Evolutionary conservation across 2,329 filamentous ascomycete genomes (phyloP).

Genomic region (Hirsutella rhossiliensis): DNA sequence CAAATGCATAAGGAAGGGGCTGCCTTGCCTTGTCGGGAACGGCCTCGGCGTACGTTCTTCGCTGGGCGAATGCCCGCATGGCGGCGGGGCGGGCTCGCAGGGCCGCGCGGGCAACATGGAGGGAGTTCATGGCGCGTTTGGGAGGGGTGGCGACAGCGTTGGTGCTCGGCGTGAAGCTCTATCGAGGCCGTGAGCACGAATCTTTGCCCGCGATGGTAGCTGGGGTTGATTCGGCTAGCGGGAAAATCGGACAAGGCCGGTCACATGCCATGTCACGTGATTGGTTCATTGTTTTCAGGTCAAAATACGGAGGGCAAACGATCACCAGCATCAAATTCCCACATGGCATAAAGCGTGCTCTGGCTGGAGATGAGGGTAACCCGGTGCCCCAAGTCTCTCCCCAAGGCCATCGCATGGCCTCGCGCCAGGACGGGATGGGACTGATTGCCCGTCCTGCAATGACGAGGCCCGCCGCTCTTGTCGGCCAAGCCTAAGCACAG

Average conservation of each 20-base stretch:
- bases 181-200: slow-evolving; percentile 33
- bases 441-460: no score
- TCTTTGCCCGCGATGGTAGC: slow-evolving; percentile 29
- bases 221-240: slow-evolving; percentile 27
- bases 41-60: slow-evolving; percentile 84
- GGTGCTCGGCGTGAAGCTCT: slow-evolving; percentile 30
- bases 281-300: neutral
- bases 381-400: no score
- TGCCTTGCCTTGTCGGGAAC: slow-evolving; percentile 63
- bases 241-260: slow-evolving; percentile 23
- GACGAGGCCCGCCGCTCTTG: no score
- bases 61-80: slow-evolving; percentile 65
- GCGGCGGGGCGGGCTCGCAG: slow-evolving; percentile 70
- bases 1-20: slow-evolving; percentile 9
- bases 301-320: no score
- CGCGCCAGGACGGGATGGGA: no score
- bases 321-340: no score
- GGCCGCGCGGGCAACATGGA: slow-evolving; percentile 85
- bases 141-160: slow-evolving; percentile 34
- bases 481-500: no score
- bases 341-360: no score
- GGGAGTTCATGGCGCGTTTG: slow-evolving; percentile 70
- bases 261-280: slow-evolving; percentile 23
- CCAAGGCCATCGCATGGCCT: no score
- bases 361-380: no score